Evolutionary conservation across 1,284 basidiomycete species (phyloP), one percentile per base, ranked within the genome.

Genomic region (Pseudozyma pruni): DNA sequence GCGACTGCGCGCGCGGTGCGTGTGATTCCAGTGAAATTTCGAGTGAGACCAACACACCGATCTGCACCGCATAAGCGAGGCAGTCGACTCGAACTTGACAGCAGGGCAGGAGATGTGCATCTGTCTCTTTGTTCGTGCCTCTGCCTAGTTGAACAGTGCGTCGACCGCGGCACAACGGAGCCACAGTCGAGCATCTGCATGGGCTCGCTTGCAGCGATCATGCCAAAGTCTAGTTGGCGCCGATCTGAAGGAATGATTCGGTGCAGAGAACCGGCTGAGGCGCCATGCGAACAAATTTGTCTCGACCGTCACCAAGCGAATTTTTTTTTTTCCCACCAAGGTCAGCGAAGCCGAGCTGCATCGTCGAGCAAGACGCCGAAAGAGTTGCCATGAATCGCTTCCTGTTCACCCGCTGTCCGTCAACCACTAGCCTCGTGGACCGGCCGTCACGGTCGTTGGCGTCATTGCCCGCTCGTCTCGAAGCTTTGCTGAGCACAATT

Each of bases 41-140:
- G n/a, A 27, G 42, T 59, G 57, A 60, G 39, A 60, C 57, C 57
- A 60, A 60, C 57, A 53, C 46, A 14, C 48, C 37, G 57, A 59
- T 59, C 49, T 41, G 29, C 8, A 0, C 14, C 27, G 45, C 57
- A 42, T 53, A 60, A 60, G 57, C 57, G 57, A 60, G 57, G 49
- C n/a, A 31, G 7, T 6, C 11, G 13, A 37, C 22, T 32, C 38
- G 38, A 46, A 29, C 8, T 10, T 46, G 44, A 54, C 52, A 54
- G 52, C 52, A 42, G 19, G 16, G 34, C 54, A 57, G 10, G 20
- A 20, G 47, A 31, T 37, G 39, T 25, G 40, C n/a, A 25, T 31
- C 23, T 37, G n/a, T 34, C 33, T 38, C n/a, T n/a, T n/a, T n/a
- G n/a, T n/a, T n/a, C n/a, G n/a, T n/a, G n/a, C n/a, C n/a, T n/a